Conservation (phyloP, 139 green algal species). For the Chlorella sp. region DNA sequence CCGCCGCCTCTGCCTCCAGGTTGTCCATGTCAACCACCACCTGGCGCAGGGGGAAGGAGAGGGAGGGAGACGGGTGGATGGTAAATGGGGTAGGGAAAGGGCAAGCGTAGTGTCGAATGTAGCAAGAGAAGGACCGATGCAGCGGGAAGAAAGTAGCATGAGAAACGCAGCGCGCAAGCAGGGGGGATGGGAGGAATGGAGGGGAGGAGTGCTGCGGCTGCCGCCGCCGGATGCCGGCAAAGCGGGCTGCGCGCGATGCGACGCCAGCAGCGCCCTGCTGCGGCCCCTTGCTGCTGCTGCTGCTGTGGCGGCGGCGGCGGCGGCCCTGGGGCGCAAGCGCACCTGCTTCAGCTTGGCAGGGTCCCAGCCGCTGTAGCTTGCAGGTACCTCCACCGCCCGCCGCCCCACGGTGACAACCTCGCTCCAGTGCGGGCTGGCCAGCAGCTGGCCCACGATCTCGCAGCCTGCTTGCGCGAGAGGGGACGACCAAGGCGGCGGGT, state of each 20-base stretch:
- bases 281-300: not conserved
- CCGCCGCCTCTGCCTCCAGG: slow-evolving; percentile 27
- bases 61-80: not conserved
- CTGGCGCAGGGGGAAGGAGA: not conserved
- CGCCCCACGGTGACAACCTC: slow-evolving; percentile 42
- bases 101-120: too few relatives aligned
- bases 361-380: slow-evolving; percentile 10
- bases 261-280: not conserved
- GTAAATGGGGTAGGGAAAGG: too few relatives aligned
- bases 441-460: slow-evolving; percentile 46
- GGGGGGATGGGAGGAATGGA: not conserved
- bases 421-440: slow-evolving; percentile 30
- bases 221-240: not conserved
- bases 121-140: not conserved
- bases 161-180: too few relatives aligned
- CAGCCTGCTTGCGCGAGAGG: slow-evolving; percentile 20
- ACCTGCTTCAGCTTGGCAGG: slow-evolving; percentile 27
- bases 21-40: slow-evolving; percentile 47
- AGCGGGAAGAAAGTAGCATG: slow-evolving; percentile 1
- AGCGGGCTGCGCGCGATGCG: not conserved
- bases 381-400: not conserved
- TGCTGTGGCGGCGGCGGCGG: not conserved
- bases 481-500: not conserved
- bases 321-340: not conserved
- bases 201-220: not conserved